phyloP scores from a whole-genome alignment of 495 filamentous ascomycete species.

The Penicillium samsonianum region DNA sequence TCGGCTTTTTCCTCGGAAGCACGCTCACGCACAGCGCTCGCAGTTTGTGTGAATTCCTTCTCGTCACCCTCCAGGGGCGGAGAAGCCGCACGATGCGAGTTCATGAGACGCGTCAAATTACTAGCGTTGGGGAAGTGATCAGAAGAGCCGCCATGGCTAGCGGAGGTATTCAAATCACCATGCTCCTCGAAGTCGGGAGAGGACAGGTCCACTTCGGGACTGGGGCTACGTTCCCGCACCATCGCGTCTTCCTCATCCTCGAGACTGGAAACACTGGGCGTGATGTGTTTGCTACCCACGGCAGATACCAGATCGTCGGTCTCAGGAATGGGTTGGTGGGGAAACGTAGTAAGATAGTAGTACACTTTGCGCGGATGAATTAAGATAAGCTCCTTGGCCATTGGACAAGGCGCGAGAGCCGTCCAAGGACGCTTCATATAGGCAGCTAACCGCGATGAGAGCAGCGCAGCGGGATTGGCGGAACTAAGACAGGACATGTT shows the following conservation, averaged over 20 bases:
- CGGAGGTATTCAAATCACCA: slow-evolving; percentile 45
- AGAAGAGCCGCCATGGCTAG: slow-evolving; percentile 53
- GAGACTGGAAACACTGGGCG: slow-evolving; percentile 81
- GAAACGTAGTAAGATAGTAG: slow-evolving; percentile 86
- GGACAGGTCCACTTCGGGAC: slow-evolving; percentile 90
- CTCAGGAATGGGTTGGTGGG: slow-evolving; percentile 81
- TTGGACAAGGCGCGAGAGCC: slow-evolving; percentile 75
- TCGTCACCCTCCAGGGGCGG: slow-evolving; percentile 94
- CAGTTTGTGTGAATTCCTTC: slow-evolving; percentile 94
- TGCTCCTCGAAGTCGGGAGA: slow-evolving; percentile 82
- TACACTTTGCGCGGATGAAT: slow-evolving; percentile 94
- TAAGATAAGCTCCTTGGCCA: slow-evolving; percentile 88
- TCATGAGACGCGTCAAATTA: slow-evolving; percentile 48
- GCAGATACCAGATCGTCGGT: slow-evolving; percentile 53
- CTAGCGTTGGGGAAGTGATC: slow-evolving; percentile 35
- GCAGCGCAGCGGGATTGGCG: slow-evolving; percentile 90
- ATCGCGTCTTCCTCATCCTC: slow-evolving; percentile 72
- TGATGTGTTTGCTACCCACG: slow-evolving; percentile 59
- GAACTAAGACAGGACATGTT: slow-evolving; percentile 61
- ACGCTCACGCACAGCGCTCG: slow-evolving; percentile 78
- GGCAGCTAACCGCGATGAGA: slow-evolving; percentile 84
- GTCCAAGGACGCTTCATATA: slow-evolving; percentile 92
- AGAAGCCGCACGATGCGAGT: slow-evolving; percentile 70
- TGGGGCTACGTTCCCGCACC: slow-evolving; percentile 72
- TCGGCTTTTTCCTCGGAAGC: slow-evolving; percentile 57